Evolutionary conservation across 345 rosid genomes (phyloP).

Genomic region (Anastatica hierochuntica): DNA sequence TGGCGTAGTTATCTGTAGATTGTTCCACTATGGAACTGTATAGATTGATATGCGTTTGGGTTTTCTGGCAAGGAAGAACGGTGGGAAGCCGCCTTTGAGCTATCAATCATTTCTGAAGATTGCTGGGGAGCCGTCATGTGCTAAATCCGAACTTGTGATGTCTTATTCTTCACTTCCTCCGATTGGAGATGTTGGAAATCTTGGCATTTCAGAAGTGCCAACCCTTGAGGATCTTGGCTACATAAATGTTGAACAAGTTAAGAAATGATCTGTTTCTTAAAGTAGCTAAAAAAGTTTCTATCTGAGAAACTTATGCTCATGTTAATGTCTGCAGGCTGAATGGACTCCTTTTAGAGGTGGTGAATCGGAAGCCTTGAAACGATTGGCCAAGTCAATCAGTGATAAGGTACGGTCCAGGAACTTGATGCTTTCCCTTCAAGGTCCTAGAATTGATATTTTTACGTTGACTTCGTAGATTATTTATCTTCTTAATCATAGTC

Average conservation of each 20-base stretch:
- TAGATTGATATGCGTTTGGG: neutral
- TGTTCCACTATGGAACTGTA: neutral
- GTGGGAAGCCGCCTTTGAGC: slow-evolving; percentile 75
- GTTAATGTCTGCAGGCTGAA: slow-evolving; percentile 36
- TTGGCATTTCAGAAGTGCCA: slow-evolving; percentile 53
- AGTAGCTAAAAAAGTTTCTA: neutral
- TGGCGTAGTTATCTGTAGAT: neutral
- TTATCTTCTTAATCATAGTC: neutral
- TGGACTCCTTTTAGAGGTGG: slow-evolving; percentile 76
- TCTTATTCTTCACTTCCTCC: slow-evolving; percentile 56
- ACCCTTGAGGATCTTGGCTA: slow-evolving; percentile 66
- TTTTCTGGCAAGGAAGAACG: slow-evolving; percentile 38
- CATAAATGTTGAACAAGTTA: slow-evolving; percentile 41
- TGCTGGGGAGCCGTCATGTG: slow-evolving; percentile 78
- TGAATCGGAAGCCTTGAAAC: slow-evolving; percentile 68
- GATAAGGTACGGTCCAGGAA: slow-evolving; percentile 42
- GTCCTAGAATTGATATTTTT: neutral
- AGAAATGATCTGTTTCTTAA: neutral
- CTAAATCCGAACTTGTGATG: slow-evolving; percentile 36
- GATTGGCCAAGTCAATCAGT: slow-evolving; percentile 49
- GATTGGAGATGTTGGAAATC: slow-evolving; percentile 48
- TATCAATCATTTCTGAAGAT: slow-evolving; percentile 85
- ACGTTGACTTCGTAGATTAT: neutral
- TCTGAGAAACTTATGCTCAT: neutral
- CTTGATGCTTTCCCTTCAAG: neutral